Evolutionary conservation across 768 basidiomycete genomes (phyloP).

Genomic region (Leccinum subgranulosum): DNA sequence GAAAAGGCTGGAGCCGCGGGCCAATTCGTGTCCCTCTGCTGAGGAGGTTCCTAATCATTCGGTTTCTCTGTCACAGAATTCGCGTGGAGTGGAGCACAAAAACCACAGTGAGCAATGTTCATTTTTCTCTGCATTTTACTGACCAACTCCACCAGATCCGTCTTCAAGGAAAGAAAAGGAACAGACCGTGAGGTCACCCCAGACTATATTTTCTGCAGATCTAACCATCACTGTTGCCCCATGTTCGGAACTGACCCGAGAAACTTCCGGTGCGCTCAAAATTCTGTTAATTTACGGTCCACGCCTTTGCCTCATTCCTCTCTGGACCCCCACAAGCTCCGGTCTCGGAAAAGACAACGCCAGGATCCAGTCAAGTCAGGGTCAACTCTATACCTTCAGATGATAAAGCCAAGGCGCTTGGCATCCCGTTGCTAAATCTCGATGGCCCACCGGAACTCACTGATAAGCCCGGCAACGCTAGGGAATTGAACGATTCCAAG

Average conservation of each 20-base stretch:
- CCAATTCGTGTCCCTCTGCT: neutral
- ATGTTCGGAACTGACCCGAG: slow-evolving; percentile 4
- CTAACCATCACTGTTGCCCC: neutral
- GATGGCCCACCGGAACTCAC: slow-evolving; percentile 40
- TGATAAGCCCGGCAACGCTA: slow-evolving; percentile 13
- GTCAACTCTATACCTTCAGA: slow-evolving; percentile 1
- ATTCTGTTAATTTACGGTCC: slow-evolving; percentile 4
- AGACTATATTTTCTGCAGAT: slow-evolving; percentile 1
- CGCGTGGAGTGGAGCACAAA: neutral
- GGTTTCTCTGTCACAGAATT: neutral
- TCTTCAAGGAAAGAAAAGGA: slow-evolving; percentile 5
- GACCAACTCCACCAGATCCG: slow-evolving; percentile 6
- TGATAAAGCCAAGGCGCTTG: slow-evolving; percentile 12
- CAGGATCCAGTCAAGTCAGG: slow-evolving; percentile 5
- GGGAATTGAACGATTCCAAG: slow-evolving; percentile 34
- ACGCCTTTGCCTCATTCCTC: slow-evolving; percentile 12
- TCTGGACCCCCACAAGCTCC: slow-evolving; percentile 12
- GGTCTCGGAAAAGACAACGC: slow-evolving; percentile 7
- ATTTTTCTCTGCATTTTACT: neutral
- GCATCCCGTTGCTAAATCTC: slow-evolving; percentile 54
- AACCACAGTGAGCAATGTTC: slow-evolving; percentile 12
- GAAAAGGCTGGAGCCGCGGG: slow-evolving; percentile 35
- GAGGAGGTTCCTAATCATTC: neutral
- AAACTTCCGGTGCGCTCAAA: slow-evolving; percentile 18
- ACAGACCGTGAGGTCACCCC: slow-evolving; percentile 6